Base-by-base conservation (phyloP, 2,329 filamentous ascomycete genomes). In the Teratosphaeria epicoccoides region DNA sequence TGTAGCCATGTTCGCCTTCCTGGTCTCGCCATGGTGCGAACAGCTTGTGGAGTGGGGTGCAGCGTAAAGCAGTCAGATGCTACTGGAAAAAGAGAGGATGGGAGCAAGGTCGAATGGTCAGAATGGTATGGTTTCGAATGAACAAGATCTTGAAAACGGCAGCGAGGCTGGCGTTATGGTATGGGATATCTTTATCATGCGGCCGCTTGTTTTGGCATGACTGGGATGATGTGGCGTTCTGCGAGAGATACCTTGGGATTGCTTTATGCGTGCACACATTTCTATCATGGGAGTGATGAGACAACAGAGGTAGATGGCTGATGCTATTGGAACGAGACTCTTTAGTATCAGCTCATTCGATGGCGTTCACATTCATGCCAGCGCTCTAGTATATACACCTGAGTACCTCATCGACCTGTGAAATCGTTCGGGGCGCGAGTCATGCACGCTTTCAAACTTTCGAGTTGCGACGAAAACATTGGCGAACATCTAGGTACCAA, bases 1-100 rank as follows among this genome's bases (percentile, higher is more conserved):
- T 3, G 55, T 56, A 24, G 61, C 57, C 23, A 57, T 55, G 17
- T 47, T 61, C 24, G 60, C 60, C 5, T 62, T 65, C 51, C 51
- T 65, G 22, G 57, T 53, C 37, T 63, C 60, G 52, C 53, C 61
- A 7, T 57, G 59, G 44, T 60, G 58, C 26, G 52, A 61, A 52
- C 55, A 51, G 29, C 43, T 61, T n/a, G 55, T 61, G 9, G 54
- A 62, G 24, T 47, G 46, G 46, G 46, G 17, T 7, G 43, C 20
- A 14, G 24, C 20, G 17, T 45, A n/a, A 24, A 45, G 20, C 6
- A 45, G 29, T 29, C 4, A 29, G 10, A 2, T 6, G 28, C 14
- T n/a, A n/a, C n/a, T n/a, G n/a, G n/a, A n/a, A n/a, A n/a, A n/a
- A n/a, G n/a, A n/a, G n/a, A n/a, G n/a, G n/a, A 40, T 40, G n/a